Base-by-base conservation (phyloP, 768 basidiomycete species). In the Macrolepiota dolichaula region DNA sequence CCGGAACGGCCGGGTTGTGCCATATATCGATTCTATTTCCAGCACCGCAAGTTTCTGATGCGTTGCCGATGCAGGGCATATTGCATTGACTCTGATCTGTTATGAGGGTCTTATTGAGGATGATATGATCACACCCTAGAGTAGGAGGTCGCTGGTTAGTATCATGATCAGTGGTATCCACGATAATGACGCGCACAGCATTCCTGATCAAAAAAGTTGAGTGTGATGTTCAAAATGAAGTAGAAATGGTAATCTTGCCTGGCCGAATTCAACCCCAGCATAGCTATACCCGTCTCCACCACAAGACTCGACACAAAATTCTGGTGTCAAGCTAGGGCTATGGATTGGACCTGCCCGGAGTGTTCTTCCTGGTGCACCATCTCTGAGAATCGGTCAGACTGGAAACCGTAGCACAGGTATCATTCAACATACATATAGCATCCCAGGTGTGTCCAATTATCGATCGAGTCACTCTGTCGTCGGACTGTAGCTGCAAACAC, bases 11-110 rank as follows among this genome's bases (percentile, higher is more conserved):
- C 29, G 80, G 78, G 56, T 75, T 78, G 73, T 73, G 79, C 66
- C 77, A 84, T 27, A 84, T 67, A 57, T 79, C 75, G 3, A 84
- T 66, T 38, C 69, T 74, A 67, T 75, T 64, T 1, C 76, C 79
- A 1, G 77, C 79, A 5, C 82, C 82, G 62, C 81, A 82, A 4
- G 61, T 61, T 62, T 83, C 76, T 11, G 68, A 67, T 1, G 75
- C 32, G 62, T 82, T 68, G 4, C 82, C 83, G 0, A 70, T 71
- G 64, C 82, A 83, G 13, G 77, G 63, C 66, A 74, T 72, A 63
- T 69, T 71, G 61, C 82, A 84, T 44, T 79, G 71, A 17, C 49
- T 51, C 29, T 51, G 50, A 5, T 51, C 50, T 3, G 50, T 0
- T 27, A 15, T 13, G 11, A 24, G 10, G 27, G 15, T 15, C 6